Evolutionary conservation across 1,284 basidiomycete species (phyloP).

Genomic region (Cutaneotrichosporon curvatum): DNA sequence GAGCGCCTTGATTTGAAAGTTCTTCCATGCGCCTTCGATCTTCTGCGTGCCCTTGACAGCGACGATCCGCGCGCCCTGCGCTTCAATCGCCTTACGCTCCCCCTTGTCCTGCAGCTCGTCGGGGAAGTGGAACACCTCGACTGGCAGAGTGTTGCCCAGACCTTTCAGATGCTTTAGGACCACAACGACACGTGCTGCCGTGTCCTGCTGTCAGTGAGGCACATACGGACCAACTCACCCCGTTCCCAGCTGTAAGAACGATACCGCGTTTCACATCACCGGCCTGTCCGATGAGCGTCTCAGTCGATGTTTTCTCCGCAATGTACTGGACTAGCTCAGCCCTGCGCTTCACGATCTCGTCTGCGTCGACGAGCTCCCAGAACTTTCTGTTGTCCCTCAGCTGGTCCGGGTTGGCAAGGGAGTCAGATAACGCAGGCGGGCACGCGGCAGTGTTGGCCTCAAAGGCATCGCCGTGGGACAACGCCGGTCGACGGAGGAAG

Average conservation of each 20-base stretch:
- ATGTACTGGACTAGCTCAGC: conserved; percentile 40
- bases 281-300: conserved; percentile 21
- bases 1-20: conserved; percentile 47
- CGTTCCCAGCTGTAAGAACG: conserved; percentile 3
- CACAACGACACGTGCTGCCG: conserved; percentile 41
- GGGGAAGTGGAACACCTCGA: conserved; percentile 48
- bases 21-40: conserved; percentile 21
- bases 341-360: conserved; percentile 35
- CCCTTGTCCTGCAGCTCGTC: conserved; percentile 39
- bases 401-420: conserved; percentile 45
- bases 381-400: conserved; percentile 34
- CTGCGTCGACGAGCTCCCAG: conserved; percentile 34
- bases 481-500: conserved; percentile 35
- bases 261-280: conserved; percentile 20
- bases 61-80: conserved; percentile 39
- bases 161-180: conserved; percentile 41
- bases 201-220: conserved; percentile 30
- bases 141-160: conserved; percentile 40
- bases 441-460: conserved; percentile 25
- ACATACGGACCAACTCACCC: conserved; percentile 7
- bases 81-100: conserved; percentile 33
- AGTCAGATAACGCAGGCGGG: conserved; percentile 29
- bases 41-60: conserved; percentile 9
- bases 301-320: conserved; percentile 20
- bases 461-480: conserved; percentile 15